Base-by-base conservation (phyloP, 371 early-diverging fungal species). In the Apophysomyces variabilis region DNA sequence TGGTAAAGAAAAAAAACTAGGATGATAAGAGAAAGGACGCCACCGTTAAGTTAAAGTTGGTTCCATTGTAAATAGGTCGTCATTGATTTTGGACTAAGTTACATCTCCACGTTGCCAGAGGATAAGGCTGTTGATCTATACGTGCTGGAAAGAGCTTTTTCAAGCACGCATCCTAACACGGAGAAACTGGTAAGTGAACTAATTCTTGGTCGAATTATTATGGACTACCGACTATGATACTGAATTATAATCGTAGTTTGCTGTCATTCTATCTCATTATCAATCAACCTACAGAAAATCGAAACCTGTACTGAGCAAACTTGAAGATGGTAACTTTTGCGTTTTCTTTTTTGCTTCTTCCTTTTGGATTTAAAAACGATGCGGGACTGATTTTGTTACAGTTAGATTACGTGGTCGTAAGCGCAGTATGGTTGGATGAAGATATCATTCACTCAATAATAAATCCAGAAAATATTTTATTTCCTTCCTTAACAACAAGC, bases 71-170 rank as follows among this genome's bases (percentile, higher is more conserved):
- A 41, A 38, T 47, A 85, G 77, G 89, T 86, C 21, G 69, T 98
- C 57, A 99, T 99, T 65, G 99, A 99, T 85, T 99, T 99, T 87
- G 99, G 99, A 1, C 77, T 99, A 58, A 93, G 96, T 67, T 95
- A 87, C 70, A 82, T 89, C 32, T 95, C 97, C 11, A 70, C 72
- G 4, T 82, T 96, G 71, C 75, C 80, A n/a, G 99, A 99, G 75
- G 99, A 99, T 79, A 99, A 98, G 79, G 99, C 98, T 16, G 99
- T 99, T 1, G 99, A 99, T 85, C 83, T 99, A 38, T 99, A 99
- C 81, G 98, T 99, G 5, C 90, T 99, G 38, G 99, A 99, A 77
- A 89, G 96, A 39, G 95, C 99, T 1, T 89, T 99, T 68, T 67
- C 82, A 6, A 96, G 97, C 76, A 94, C 96, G 7, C 97, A 98